Base-by-base conservation (phyloP, 1,139 yeast genomes). In the Kluyveromyces sp. region DNA sequence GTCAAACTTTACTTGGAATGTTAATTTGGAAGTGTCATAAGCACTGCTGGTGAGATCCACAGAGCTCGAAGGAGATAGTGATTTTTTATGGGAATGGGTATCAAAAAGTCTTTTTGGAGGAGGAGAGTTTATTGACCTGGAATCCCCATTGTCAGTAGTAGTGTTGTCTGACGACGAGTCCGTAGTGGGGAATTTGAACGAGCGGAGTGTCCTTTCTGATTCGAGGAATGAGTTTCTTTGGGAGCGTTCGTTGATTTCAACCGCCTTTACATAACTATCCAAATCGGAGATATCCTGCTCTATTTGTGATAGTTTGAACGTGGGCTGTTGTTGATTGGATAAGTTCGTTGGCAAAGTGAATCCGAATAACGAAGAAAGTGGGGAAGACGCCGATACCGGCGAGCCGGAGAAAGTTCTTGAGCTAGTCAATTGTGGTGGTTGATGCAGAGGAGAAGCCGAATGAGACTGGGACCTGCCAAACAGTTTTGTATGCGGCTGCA, bases 231-330 rank as follows among this genome's bases (percentile, higher is more conserved):
- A 38, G 21, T 28, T 30, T 30, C 34, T 38, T 26, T 38, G 41
- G 6, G 39, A 37, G 35, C 55, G 57, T 54, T 58, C 60, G 45
- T 60, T 60, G 3, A 57, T 46, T 32, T 61, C 55, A 3, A 60
- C 65, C 3, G 64, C 65, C 48, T 58, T 55, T 36, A 60, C 47
- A 43, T 65, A 63, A 28, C 60, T 51, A 36, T 65, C 67, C 38
- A 65, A 48, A 46, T 63, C 64, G 54, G 37, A 5, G 25, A 56
- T 58, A n/a, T 62, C 53, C 51, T 73, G 75, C 52, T 73, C 77
- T 46, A 72, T 71, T 48, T 73, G 75, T 39, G 74, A 59, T 38
- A 72, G 63, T 51, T 70, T 71, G 59, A 73, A 73, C 10, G 60
- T 51, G 5, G 56, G 47, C 25, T 55, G n/a, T 15, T 37, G 27